Percentiles rank a stretch among this genome's conserved stretches.
Conservation (phyloP, 805 yeast genomes). For the Candida fluviatilis region DNA sequence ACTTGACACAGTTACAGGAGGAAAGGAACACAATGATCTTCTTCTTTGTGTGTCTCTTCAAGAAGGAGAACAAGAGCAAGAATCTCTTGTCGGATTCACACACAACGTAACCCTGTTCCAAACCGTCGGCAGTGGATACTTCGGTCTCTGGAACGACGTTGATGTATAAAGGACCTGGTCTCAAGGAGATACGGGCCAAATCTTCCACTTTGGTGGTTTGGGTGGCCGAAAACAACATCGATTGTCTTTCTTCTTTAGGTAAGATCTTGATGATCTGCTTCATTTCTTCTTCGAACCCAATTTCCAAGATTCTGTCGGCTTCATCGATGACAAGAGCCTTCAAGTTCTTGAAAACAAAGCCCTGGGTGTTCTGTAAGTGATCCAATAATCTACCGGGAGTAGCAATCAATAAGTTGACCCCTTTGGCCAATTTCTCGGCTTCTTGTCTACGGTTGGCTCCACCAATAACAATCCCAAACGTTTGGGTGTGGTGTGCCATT, state of each 20-base stretch:
- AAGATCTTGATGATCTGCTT: conserved; percentile 89
- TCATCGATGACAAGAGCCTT: conserved; percentile 95
- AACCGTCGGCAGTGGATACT: conserved; percentile 89
- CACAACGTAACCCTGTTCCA: conserved; percentile 97
- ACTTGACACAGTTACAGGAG: conserved; percentile 95
- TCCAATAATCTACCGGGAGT: conserved; percentile 97
- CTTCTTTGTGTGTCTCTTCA: conserved; percentile 89
- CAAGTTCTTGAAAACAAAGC: conserved; percentile 90
- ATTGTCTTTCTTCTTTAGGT: conserved; percentile 90
- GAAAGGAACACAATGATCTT: conserved; percentile 92
- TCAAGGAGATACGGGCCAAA: conserved; percentile 90
- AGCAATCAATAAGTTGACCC: conserved; percentile 91
- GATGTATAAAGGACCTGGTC: conserved; percentile 90
- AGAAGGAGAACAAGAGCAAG: conserved; percentile 81
- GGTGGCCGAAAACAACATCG: conserved; percentile 98
- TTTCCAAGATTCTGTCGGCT: conserved; percentile 96
- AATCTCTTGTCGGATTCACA: conserved; percentile 96
- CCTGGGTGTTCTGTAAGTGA: conserved; percentile 92
- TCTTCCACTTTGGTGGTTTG: conserved; percentile 99
- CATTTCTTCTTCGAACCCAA: conserved; percentile 99
- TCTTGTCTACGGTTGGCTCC: conserved; percentile 98
- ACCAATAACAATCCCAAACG: conserved; percentile 95
- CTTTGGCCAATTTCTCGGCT: conserved; percentile 89
- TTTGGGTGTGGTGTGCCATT: conserved; percentile 86
- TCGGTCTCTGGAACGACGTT: conserved; percentile 85